Percentiles rank a stretch among this genome's conserved stretches.
Conservation (phyloP, 331 rosid genomes). For the Saraca asoca region DNA sequence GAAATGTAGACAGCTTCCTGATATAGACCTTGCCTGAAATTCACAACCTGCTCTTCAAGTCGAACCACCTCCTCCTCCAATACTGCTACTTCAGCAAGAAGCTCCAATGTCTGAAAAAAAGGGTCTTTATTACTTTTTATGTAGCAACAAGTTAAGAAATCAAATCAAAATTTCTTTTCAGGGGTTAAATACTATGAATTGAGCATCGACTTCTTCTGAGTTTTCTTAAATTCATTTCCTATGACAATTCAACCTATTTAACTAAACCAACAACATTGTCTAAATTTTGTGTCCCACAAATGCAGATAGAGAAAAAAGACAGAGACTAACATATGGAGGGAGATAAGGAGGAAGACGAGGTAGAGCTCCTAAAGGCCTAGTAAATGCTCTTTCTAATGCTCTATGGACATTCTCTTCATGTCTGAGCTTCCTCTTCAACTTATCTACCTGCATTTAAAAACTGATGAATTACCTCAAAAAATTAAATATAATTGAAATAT, state of each 20-base stretch:
- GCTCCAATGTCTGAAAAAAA: constrained; percentile 72
- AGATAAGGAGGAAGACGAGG: constrained; percentile 99
- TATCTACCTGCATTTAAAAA: constrained; percentile 65
- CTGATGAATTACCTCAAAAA: neutral
- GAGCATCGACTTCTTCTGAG: neutral
- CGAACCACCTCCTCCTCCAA: constrained; percentile 87
- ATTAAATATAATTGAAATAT: neutral
- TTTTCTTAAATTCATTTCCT: neutral
- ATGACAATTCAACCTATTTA: neutral
- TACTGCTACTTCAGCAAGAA: constrained; percentile 95
- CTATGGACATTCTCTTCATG: constrained; percentile 94
- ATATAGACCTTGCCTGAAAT: constrained; percentile 77
- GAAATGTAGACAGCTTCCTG: constrained; percentile 80
- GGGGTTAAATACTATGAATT: constrained; percentile 5
- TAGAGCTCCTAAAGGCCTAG: constrained; percentile 87
- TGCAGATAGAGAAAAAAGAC: constrained; percentile 28
- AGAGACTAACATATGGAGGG: constrained; percentile 71
- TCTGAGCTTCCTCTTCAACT: constrained; percentile 93
- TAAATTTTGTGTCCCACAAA: neutral
- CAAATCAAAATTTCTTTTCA: neutral
- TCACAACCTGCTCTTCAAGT: constrained; percentile 82
- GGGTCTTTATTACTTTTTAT: constrained; percentile 16
- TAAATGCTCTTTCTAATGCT: constrained; percentile 89
- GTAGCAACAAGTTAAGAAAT: neutral
- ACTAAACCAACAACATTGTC: neutral